These are phyloP conservation scores for Acephala macrosclerotiorum DNA, from an alignment of 2,329 filamentous ascomycete species.

Conservation along the genomic window DNA sequence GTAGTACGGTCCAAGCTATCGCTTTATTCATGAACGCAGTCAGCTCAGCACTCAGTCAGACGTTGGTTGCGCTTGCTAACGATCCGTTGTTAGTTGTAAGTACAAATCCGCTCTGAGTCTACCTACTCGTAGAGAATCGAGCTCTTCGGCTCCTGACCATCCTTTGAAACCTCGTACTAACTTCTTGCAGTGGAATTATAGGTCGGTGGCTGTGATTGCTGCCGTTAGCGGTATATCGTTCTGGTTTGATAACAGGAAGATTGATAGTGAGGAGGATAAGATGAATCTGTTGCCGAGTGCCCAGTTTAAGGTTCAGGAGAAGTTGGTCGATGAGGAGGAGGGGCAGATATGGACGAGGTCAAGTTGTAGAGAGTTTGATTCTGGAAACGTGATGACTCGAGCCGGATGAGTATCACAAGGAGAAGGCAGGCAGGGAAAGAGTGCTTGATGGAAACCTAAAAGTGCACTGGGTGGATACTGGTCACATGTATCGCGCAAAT, in stretches of 20 bases:
- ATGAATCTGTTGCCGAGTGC: slow-evolving; percentile 29
- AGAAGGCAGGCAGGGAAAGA: no score
- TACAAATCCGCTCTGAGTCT: no score
- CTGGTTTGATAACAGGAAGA: slow-evolving; percentile 31
- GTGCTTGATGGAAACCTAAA: no score
- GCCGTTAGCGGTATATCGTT: slow-evolving; percentile 30
- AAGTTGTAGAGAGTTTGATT: neutral
- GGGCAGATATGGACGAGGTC: neutral
- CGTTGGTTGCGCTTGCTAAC: slow-evolving; percentile 49
- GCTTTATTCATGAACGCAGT: slow-evolving; percentile 65
- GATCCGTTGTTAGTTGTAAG: slow-evolving; percentile 55
- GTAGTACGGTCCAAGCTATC: slow-evolving; percentile 65
- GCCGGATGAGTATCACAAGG: no score
- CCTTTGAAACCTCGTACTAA: no score
- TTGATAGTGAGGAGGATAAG: slow-evolving; percentile 33
- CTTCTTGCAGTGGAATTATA: slow-evolving; percentile 47
- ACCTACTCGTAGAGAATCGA: no score
- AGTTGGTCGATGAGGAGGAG: neutral
- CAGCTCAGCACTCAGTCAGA: slow-evolving; percentile 57
- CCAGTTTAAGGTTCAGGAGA: slow-evolving; percentile 9
- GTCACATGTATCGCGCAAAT: no score
- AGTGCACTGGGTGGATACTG: no score
- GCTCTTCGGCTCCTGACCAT: no score
- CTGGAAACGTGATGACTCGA: no score
- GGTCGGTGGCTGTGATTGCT: slow-evolving; percentile 30